Evolutionary conservation across 1,139 yeast genomes (phyloP), one percentile per base, ranked within the genome.

Genomic region (Pneumocystis oryctolagi): DNA sequence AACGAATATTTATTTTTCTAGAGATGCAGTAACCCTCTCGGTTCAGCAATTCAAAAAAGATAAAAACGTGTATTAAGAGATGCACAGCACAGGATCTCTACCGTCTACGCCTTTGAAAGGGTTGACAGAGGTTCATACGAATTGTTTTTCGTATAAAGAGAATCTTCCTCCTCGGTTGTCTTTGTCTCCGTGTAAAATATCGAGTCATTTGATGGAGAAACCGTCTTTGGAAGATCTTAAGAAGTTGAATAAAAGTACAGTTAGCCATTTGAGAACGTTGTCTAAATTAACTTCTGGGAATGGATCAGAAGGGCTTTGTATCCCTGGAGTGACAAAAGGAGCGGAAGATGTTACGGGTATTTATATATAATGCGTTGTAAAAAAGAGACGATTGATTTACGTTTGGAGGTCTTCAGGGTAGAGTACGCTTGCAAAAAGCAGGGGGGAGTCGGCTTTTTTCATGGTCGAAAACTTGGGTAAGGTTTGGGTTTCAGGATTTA

Each of bases 311-410:
- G 61, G 59, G 6, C 58, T 67, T 72, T 78, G 64, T 62, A 69
- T 70, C 8, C 70, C 74, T 8, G 76, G 73, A 1, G 71, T 74
- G 2, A 70, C 75, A 0, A 71, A 70, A 35, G 69, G 71, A 31
- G 69, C 69, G 2, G 77, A 74, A 59, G 77, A 75, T 61, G 75
- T 75, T 25, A 67, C 74, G 2, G 77, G 73, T 32, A 65, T 47
- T 59, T 40, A 30, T 32, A 63, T 18, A 14, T 32, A 20, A 25
- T n/a, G 6, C 6, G 9, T 34, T 8, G 12, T 20, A 14, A n/a
- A 20, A 57, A 5, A 8, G 16, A n/a, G n/a, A n/a, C n/a, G 30
- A 16, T 25, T 12, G 5, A 47, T 47, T 12, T 6, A 9, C 12
- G 25, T 47, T 42, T 47, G 8, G 25, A 47, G 55, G 55, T 9